A percentile compares a stretch with the other conserved stretches of the same genome.
Conservation (phyloP, 306 rosid genomes). For the Hippophae rhamnoides region DNA sequence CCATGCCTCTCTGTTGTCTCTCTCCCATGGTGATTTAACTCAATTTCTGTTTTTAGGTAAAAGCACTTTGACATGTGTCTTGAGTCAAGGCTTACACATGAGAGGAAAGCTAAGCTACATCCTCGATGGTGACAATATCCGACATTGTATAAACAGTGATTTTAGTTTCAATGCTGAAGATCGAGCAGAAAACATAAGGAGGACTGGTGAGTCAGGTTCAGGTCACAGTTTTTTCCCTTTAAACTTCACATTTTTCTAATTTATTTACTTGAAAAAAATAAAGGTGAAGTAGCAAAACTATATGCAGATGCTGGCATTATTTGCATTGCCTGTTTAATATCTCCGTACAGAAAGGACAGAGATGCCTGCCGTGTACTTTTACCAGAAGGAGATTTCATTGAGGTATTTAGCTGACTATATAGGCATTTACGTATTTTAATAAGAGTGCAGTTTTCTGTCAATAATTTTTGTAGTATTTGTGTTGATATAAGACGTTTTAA, state of each 20-base stretch:
- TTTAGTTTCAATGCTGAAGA: constrained; percentile 82
- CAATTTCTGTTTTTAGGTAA: constrained; percentile 47
- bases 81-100: constrained; percentile 66
- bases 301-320: constrained; percentile 93
- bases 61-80: constrained; percentile 89
- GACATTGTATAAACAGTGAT: constrained; percentile 86
- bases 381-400: constrained; percentile 79
- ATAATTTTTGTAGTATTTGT: not conserved
- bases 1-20: not conserved
- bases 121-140: constrained; percentile 93
- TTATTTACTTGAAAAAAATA: constrained; percentile 10
- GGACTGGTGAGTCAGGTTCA: constrained; percentile 53
- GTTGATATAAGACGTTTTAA: not conserved
- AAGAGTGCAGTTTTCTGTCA: constrained; percentile 16
- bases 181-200: constrained; percentile 85
- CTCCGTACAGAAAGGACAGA: constrained; percentile 84
- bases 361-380: constrained; percentile 79
- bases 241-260: not conserved
- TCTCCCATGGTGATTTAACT: constrained; percentile 18
- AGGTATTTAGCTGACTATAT: constrained; percentile 37
- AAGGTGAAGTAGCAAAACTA: constrained; percentile 91
- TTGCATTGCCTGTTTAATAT: constrained; percentile 87
- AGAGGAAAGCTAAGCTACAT: constrained; percentile 72
- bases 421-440: constrained; percentile 1
- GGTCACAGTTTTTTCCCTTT: not conserved